These are phyloP conservation scores for Fraxinus ornus DNA, from an alignment of 305 asterid species.

Conservation along the genomic window DNA sequence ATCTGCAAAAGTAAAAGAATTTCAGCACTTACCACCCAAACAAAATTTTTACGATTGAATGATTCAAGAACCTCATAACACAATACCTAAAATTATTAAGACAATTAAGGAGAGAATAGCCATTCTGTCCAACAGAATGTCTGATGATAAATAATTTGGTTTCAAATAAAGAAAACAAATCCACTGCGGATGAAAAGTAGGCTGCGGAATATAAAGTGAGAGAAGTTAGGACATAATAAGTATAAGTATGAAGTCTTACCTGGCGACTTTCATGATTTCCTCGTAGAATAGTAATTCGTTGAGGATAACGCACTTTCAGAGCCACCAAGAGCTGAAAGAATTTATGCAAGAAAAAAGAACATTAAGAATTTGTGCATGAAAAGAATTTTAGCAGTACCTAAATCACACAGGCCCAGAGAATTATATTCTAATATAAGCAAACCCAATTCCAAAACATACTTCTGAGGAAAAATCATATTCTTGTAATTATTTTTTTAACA, in stretches of 20 bases:
- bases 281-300: slow-evolving; percentile 57
- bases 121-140: no score
- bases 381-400: no score
- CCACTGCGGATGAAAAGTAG: background rate
- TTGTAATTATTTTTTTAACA: background rate
- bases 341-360: background rate
- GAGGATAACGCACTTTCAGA: slow-evolving; percentile 61
- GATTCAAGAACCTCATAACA: no score
- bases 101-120: no score
- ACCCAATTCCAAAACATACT: background rate
- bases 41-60: no score
- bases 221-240: background rate
- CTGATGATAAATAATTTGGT: background rate
- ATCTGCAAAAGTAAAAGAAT: no score
- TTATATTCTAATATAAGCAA: no score
- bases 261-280: slow-evolving; percentile 70
- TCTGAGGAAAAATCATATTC: background rate
- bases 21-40: no score
- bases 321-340: slow-evolving; percentile 58
- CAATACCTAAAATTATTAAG: no score
- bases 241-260: slow-evolving; percentile 31
- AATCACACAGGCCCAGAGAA: no score
- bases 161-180: background rate
- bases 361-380: no score
- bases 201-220: background rate